Evolutionary conservation across 139 green algal genomes (phyloP).

Genomic region (Chlorella sp.): DNA sequence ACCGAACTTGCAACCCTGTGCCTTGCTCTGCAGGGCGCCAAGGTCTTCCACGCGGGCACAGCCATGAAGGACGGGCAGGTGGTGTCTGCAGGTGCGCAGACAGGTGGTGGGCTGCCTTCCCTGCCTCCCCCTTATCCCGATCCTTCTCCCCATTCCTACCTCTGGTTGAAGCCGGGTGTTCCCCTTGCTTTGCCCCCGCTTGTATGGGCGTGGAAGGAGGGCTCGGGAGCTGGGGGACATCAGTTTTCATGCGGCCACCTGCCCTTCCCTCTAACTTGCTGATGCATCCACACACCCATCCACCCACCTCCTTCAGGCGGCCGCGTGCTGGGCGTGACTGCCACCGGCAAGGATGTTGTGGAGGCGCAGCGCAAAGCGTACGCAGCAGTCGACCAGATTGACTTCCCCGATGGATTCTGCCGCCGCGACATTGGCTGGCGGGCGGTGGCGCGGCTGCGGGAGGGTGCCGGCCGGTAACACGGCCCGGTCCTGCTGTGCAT

Average conservation of each 20-base stretch:
- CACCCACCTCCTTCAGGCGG: slow-evolving; percentile 59
- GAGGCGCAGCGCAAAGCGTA: slow-evolving; percentile 87
- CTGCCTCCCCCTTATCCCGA: no score
- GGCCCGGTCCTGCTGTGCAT: no score
- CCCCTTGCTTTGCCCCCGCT: no score
- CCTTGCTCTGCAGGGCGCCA: slow-evolving; percentile 50
- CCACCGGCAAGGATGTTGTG: slow-evolving; percentile 66
- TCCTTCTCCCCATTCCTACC: no score
- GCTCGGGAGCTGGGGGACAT: no score
- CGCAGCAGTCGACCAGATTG: slow-evolving; percentile 78
- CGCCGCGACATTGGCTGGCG: slow-evolving; percentile 91
- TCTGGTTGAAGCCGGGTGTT: no score
- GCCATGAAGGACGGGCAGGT: slow-evolving; percentile 50
- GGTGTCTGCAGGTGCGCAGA: background rate
- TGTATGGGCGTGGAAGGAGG: no score
- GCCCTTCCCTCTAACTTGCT: no score
- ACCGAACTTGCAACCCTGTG: no score
- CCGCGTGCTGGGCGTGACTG: slow-evolving; percentile 88
- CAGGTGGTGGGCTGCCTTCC: no score
- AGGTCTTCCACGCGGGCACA: slow-evolving; percentile 94
- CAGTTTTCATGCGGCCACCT: no score
- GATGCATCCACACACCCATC: background rate
- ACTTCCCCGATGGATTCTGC: slow-evolving; percentile 88
- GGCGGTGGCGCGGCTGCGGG: slow-evolving; percentile 65
- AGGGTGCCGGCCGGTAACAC: background rate